Evolutionary conservation across 805 yeast species (phyloP), one percentile per base, ranked within the genome.

Genomic region (Monosporozyma unispora): DNA sequence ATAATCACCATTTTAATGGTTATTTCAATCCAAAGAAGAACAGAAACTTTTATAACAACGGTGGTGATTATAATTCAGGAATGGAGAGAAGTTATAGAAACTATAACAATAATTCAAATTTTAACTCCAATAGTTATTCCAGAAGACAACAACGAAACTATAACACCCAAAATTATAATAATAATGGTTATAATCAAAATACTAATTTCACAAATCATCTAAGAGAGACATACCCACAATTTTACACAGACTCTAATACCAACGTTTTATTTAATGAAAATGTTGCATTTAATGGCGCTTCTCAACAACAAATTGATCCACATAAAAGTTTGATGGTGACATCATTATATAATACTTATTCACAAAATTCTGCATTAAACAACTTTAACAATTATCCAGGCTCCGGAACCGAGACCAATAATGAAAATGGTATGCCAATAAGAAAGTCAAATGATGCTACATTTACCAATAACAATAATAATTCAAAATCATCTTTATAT

Each of bases 181-280:
- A 11, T 3, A 18, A 6, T 11, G 14, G 28, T 22, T 22, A 46
- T 46, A 40, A 21, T 37, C 46, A 48, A n/a, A 52, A 50, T 48
- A 44, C 54, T 2, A 46, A 43, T 19, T 49, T 60, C 9, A 48
- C 58, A 12, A 50, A 48, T 23, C 62, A 61, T 47, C 54, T 59
- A 31, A 61, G 55, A 37, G 58, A 59, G 43, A 52, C 59, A 0
- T 59, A 59, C 37, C 58, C 64, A 4, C 62, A 59, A 38, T 55
- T 54, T 33, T 54, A 53, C 46, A 52, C 39, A 18, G 14, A 35
- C 4, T 35, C 52, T 42, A 16, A 18, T 31, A 35, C 14, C 39
- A 35, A 16, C 22, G 8, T 4, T 35, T 18, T 31, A 7, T 31
- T 18, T 9, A 18, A 18, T 35, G 21, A 11, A 18, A 35, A 35